A percentile compares a stretch with the other conserved stretches of the same genome.
Evolutionary conservation across 371 early-diverging fungal species (phyloP).

Genomic region (Nosema bombycis): DNA sequence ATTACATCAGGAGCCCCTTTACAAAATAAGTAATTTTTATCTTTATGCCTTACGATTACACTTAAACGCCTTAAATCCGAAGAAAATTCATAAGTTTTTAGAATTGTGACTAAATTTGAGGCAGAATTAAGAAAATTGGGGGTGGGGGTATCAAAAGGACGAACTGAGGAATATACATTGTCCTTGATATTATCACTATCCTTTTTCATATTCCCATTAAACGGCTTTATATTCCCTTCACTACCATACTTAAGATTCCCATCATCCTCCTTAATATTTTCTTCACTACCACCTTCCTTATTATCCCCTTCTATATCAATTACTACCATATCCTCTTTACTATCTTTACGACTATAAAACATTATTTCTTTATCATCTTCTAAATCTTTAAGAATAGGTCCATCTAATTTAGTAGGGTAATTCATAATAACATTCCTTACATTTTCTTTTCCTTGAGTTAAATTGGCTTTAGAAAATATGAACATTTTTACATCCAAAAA

Average conservation of each 20-base stretch:
- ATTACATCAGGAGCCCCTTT: conserved; percentile 65
- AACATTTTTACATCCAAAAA: conserved; percentile 96
- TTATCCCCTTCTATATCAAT: not conserved
- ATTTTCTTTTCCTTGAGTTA: conserved; percentile 5
- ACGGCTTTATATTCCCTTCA: too few relatives aligned
- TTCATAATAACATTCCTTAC: conserved; percentile 56
- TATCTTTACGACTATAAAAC: conserved; percentile 7
- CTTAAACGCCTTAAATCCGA: conserved; percentile 82
- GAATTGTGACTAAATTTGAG: conserved; percentile 30
- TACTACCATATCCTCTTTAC: not conserved
- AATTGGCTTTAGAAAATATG: conserved; percentile 71
- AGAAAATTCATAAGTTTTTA: conserved; percentile 87
- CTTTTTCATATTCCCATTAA: not conserved
- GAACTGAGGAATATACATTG: too few relatives aligned
- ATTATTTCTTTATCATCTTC: conserved; percentile 30
- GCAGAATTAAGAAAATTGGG: too few relatives aligned
- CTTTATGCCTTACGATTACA: conserved; percentile 71
- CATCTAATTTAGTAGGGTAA: conserved; percentile 9
- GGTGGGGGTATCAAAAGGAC: not conserved
- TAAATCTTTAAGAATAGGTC: conserved; percentile 40
- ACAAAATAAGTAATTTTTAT: conserved; percentile 52
- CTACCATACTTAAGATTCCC: too few relatives aligned
- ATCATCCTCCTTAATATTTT: conserved; percentile 1
- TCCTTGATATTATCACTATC: conserved; percentile 11
- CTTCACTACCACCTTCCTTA: not conserved